These are phyloP conservation scores for Fragaria nilgerrensis DNA, from an alignment of 306 rosid genomes.

Conservation along the genomic window DNA sequence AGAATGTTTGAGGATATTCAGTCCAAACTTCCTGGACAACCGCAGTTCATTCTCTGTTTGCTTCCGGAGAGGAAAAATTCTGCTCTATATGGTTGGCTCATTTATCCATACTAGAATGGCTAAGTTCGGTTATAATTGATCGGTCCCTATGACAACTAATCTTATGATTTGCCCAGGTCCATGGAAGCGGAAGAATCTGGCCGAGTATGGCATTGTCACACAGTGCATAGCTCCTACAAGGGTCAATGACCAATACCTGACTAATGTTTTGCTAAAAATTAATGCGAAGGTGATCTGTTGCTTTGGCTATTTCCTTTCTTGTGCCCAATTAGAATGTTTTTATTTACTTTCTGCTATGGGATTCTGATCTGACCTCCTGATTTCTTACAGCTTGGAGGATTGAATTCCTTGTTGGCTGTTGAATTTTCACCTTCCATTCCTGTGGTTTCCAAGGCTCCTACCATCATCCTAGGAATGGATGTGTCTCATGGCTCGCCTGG, in stretches of 20 bases:
- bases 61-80: constrained; percentile 91
- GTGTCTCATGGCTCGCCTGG: constrained; percentile 97
- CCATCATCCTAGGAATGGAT: constrained; percentile 90
- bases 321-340: not conserved
- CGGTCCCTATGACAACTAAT: not conserved
- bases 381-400: constrained; percentile 81
- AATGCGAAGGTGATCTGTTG: constrained; percentile 72
- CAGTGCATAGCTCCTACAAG: constrained; percentile 82
- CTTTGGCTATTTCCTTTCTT: not conserved
- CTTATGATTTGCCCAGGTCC: constrained; percentile 53
- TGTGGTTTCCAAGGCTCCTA: constrained; percentile 67
- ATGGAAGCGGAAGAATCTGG: constrained; percentile 77
- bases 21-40: constrained; percentile 69
- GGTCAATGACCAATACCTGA: constrained; percentile 84
- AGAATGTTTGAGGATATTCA: constrained; percentile 67
- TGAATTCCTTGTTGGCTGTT: constrained; percentile 67
- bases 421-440: constrained; percentile 72
- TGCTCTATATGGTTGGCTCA: constrained; percentile 73
- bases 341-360: not conserved
- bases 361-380: not conserved
- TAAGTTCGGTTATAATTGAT: not conserved
- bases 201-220: constrained; percentile 72
- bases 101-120: not conserved
- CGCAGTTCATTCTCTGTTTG: constrained; percentile 71
- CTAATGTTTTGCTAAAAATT: constrained; percentile 79